Evolutionary conservation across 208 protist species (phyloP), one percentile per base, ranked within the genome.

Genomic region (Crithidia acanthocephali): DNA sequence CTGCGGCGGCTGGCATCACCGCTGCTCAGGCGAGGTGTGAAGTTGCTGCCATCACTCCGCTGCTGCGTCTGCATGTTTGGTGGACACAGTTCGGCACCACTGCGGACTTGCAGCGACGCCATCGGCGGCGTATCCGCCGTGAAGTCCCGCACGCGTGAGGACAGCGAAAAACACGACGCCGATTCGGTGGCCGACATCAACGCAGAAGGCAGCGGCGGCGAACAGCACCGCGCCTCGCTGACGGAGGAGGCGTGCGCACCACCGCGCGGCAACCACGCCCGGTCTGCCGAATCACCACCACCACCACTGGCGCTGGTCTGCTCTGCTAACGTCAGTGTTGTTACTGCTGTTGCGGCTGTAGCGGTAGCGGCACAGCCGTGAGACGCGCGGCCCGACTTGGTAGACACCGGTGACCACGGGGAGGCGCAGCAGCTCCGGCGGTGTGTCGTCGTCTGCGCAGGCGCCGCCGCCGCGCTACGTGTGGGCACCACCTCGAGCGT

Each of bases 361-460:
- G 44, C 13, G 13, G 44, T 48, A n/a, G 9, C 16, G 9, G 18
- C 44, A 48, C 6, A 48, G 5, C 8, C 35, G 11, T 11, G 8
- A 11, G 35, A 5, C 8, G 8, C 35, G 11, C 35, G 0, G 56
- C 8, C n/a, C 33, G 56, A 61, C 40, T 33, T 44, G 2, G 62
- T 33, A 0, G 62, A 48, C 8, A 20, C 23, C 5, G 62, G 62
- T 33, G 50, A 68, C 62, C 62, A 68, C 6, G 62, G 62, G 9
- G 48, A 58, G 30, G 62, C 62, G 16, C 62, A 68, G 48, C 60
- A 66, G 30, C 60, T 42, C 32, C 2, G 45, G 16, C 23, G 59
- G 2, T n/a, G 4, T 9, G 59, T 20, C 44, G 44, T 18, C 0
- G 22, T n/a, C n/a, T n/a, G n/a, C 9, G 6, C 37, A 42, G 37